Percentiles rank a stretch among this genome's conserved stretches.
phyloP scores from a whole-genome alignment of 352 stramenopile species.

The Pythium rhizo-oryzae region DNA sequence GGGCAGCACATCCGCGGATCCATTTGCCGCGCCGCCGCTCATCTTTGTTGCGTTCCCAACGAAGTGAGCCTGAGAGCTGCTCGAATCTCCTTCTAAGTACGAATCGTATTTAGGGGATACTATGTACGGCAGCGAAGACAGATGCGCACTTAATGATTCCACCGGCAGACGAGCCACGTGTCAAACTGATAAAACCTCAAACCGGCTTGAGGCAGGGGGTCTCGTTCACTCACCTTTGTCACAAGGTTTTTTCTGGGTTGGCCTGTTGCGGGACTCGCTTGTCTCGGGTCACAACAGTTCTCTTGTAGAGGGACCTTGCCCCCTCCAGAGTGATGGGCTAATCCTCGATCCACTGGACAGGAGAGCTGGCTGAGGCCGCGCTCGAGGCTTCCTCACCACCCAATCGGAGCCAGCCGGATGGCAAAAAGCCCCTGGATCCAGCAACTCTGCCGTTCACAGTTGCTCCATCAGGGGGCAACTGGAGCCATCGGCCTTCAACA shows the following conservation, averaged over 20 bases:
- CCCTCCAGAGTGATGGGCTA: constrained; percentile 7
- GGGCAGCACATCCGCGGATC: constrained; percentile 16
- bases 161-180: constrained; percentile 8
- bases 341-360: constrained; percentile 25
- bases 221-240: not conserved
- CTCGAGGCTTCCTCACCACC: constrained; percentile 27
- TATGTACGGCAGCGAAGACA: not conserved
- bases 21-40: constrained; percentile 11
- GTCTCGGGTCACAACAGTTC: not conserved
- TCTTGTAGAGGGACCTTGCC: constrained; percentile 26
- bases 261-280: not conserved
- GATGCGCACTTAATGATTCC: not conserved
- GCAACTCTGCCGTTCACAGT: constrained; percentile 16
- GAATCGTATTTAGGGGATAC: constrained; percentile 14
- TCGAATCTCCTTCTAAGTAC: constrained; percentile 7
- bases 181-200: constrained; percentile 29
- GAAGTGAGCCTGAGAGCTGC: not conserved
- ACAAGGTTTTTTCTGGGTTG: constrained; percentile 19
- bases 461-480: constrained; percentile 13
- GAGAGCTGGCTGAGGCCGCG: not conserved
- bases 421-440: constrained; percentile 7
- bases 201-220: not conserved
- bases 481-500: constrained; percentile 29
- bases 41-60: not conserved
- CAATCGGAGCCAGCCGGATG: constrained; percentile 16